These are phyloP conservation scores for Rhizomucor pusillus DNA, from an alignment of 371 early-diverging fungal genomes.

Conservation along the genomic window DNA sequence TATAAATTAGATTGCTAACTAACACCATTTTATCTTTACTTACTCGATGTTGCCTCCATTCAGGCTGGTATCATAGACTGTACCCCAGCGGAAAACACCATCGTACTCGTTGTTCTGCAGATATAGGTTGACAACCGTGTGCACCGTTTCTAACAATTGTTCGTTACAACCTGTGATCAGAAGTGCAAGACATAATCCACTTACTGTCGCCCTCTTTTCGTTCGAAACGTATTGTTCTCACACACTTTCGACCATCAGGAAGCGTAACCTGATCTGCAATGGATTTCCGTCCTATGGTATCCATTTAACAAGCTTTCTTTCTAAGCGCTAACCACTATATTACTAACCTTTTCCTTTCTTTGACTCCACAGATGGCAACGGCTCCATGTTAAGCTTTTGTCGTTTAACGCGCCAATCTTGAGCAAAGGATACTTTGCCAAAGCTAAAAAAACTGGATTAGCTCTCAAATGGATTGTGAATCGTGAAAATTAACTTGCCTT, in stretches of 20 bases:
- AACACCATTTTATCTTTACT: background rate
- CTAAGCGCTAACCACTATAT: slow-evolving; percentile 25
- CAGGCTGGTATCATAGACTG: slow-evolving; percentile 49
- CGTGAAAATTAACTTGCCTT: slow-evolving; percentile 8
- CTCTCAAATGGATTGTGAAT: background rate
- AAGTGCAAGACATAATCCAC: slow-evolving; percentile 6
- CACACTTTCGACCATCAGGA: slow-evolving; percentile 54
- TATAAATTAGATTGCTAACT: background rate
- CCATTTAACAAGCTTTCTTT: slow-evolving; percentile 7
- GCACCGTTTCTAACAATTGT: slow-evolving; percentile 39
- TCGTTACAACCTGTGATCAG: background rate
- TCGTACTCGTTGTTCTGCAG: slow-evolving; percentile 44
- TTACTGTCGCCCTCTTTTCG: slow-evolving; percentile 48
- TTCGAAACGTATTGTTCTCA: slow-evolving; percentile 59
- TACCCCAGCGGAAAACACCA: slow-evolving; percentile 62
- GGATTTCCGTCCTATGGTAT: slow-evolving; percentile 20
- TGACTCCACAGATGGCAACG: slow-evolving; percentile 49
- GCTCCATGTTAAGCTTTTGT: slow-evolving; percentile 39
- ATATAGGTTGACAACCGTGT: slow-evolving; percentile 55
- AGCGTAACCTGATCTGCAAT: slow-evolving; percentile 32
- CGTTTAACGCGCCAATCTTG: slow-evolving; percentile 61
- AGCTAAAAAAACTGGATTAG: slow-evolving; percentile 32
- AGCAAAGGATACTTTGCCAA: slow-evolving; percentile 60
- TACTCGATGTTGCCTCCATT: slow-evolving; percentile 61
- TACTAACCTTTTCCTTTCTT: slow-evolving; percentile 26